Evolutionary conservation across 2,329 filamentous ascomycete genomes (phyloP), one percentile per base, ranked within the genome.

Genomic region (Rachicladosporium sp.): DNA sequence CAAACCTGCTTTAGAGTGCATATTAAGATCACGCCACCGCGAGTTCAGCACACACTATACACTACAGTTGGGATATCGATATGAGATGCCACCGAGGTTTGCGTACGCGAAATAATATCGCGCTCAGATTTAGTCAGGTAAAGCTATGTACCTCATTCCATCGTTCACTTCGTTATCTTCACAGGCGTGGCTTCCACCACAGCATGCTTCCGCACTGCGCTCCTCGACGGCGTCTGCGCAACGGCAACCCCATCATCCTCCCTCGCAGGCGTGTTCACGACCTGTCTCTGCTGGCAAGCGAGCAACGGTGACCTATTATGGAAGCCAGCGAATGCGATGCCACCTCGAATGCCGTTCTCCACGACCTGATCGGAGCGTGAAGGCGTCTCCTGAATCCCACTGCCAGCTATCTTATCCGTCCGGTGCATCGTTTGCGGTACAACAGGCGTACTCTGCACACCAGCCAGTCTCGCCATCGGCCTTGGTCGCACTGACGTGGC

Each of bases 301-400:
- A 45, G 43, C 4, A 44, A 46, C 6, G 50, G 50, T 27, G 50
- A 54, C 15, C 54, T 48, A 23, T 12, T 15, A 6, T 31, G 12
- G 8, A 27, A 6, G 10, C 4, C 12, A 9, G 33, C 15, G 21
- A 35, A 36, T 8, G n/a, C 15, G 11, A 36, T 21, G 15, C 15
- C 12, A 35, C 31, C 9, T 29, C 35, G 15, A 31, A 10, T n/a
- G 30, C 29, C 11, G 29, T 12, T 7, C 33, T 37, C 11, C 27
- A 29, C 21, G 40, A 19, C 38, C 34, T 36, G 33, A 23, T n/a
- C 29, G 38, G 15, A 37, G 41, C n/a, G 15, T 3, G 62, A 63
- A 10, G 65, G 66, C 37, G 65, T 68, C 29, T 67, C 65, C 38
- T 60, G 53, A 38, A 67, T 46, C n/a, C 43, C 36, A 10, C 42